Conservation (phyloP, 23 red algal species). For the Gracilaria caudata region DNA sequence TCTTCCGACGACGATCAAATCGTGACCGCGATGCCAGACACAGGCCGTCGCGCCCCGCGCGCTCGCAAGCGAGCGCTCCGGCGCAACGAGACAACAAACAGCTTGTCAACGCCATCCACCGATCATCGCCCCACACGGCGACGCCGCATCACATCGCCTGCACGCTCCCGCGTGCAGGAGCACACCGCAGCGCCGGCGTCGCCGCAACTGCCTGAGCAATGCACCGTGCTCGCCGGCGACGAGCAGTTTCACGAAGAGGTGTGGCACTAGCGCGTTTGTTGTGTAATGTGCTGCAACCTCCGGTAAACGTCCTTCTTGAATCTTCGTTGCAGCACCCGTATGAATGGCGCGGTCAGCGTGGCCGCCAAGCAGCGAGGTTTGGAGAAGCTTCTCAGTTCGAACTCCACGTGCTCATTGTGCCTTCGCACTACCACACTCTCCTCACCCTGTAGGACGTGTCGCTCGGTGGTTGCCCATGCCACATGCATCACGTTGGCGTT, state of each 20-base stretch:
- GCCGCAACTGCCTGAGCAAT: background rate
- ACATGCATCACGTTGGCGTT: background rate
- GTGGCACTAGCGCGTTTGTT: background rate
- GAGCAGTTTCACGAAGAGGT: background rate
- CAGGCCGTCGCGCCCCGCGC: background rate
- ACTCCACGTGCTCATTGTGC: conserved; percentile 7
- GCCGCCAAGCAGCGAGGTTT: conserved; percentile 20
- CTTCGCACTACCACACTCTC: conserved; percentile 30
- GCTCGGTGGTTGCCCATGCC: conserved; percentile 53
- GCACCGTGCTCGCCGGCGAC: conserved; percentile 2
- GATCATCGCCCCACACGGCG: too few relatives aligned
- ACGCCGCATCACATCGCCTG: background rate
- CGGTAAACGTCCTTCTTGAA: conserved; percentile 27
- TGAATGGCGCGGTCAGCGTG: background rate
- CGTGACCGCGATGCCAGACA: background rate
- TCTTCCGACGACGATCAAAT: background rate
- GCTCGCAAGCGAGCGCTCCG: background rate
- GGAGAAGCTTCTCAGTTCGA: conserved; percentile 54
- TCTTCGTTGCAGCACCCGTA: conserved; percentile 22
- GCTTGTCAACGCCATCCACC: too few relatives aligned
- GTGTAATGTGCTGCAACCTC: conserved; percentile 8
- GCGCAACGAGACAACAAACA: background rate
- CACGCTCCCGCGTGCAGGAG: too few relatives aligned
- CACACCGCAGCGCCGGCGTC: background rate
- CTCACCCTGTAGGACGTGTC: conserved; percentile 55